Conservation (phyloP, 352 stramenopile genomes). For the Pythium folliculosum region DNA sequence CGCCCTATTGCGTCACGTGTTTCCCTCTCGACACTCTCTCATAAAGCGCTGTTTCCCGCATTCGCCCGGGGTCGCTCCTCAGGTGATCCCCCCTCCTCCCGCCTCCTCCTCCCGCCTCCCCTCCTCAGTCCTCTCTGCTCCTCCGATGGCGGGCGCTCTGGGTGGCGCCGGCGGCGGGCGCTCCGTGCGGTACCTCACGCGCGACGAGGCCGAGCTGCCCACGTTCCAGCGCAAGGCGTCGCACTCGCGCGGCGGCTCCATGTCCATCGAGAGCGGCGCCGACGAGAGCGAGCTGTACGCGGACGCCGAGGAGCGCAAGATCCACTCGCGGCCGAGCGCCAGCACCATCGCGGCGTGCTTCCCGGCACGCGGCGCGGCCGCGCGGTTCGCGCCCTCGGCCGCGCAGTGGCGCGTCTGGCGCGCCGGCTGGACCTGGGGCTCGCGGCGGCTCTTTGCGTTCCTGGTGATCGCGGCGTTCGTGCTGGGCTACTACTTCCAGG, state of each 20-base stretch:
- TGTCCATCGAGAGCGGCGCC: conserved; percentile 27
- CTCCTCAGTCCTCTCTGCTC: no score
- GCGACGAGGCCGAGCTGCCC: conserved; percentile 26
- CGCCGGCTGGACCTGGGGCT: conserved; percentile 16
- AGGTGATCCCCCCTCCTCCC: no score
- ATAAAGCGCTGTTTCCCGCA: neutral
- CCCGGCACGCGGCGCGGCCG: conserved; percentile 1
- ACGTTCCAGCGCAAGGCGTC: conserved; percentile 31
- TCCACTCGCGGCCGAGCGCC: conserved; percentile 17
- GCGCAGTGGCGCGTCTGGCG: conserved; percentile 3
- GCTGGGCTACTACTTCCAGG: conserved; percentile 68
- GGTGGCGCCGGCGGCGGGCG: conserved; percentile 3
- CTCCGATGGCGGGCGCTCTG: conserved; percentile 13
- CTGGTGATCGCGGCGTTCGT: conserved; percentile 36
- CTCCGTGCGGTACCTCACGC: conserved; percentile 23
- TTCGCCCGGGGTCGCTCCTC: neutral
- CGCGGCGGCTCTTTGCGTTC: conserved; percentile 22
- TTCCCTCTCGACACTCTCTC: neutral
- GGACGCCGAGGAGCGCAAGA: conserved; percentile 25
- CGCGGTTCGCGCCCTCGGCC: conserved; percentile 3
- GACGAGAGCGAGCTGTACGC: conserved; percentile 26
- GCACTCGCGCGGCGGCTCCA: conserved; percentile 24
- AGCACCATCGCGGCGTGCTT: conserved; percentile 8
- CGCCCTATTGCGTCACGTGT: neutral
- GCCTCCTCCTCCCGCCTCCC: no score